Percentiles rank a stretch among this genome's conserved stretches.
These are phyloP conservation scores for Murraya paniculata DNA, from an alignment of 345 rosid genomes.

Conservation along the genomic window DNA sequence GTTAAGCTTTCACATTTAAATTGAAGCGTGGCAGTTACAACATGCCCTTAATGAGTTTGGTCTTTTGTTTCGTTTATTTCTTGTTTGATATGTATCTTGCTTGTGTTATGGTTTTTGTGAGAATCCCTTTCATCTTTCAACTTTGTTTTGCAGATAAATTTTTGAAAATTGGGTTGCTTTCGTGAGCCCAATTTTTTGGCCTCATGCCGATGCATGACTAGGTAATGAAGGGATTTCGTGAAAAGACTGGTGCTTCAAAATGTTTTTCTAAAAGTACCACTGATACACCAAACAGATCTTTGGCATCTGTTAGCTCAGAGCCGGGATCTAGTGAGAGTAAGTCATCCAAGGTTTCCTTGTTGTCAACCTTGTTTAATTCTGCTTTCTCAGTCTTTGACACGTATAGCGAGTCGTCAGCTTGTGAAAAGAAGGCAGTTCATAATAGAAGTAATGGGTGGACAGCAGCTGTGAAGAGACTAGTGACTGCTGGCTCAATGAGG, in stretches of 20 bases:
- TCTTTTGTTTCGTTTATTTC: not conserved
- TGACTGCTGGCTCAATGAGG: conserved; percentile 79
- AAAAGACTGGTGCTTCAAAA: conserved; percentile 46
- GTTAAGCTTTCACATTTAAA: not conserved
- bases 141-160: conserved; percentile 17
- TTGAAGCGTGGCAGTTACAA: not conserved
- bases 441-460: conserved; percentile 63
- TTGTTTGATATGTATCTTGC: not conserved
- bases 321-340: conserved; percentile 42
- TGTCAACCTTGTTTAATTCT: conserved; percentile 60
- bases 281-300: conserved; percentile 36
- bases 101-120: not conserved
- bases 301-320: conserved; percentile 48
- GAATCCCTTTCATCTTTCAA: not conserved
- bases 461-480: conserved; percentile 59
- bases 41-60: not conserved
- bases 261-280: conserved; percentile 38
- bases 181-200: conserved; percentile 24
- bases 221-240: conserved; percentile 73
- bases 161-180: conserved; percentile 18
- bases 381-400: conserved; percentile 68
- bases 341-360: conserved; percentile 41
- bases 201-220: conserved; percentile 31
- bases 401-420: conserved; percentile 41
- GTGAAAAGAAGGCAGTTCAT: conserved; percentile 41